Conservation (phyloP, 345 rosid genomes). For the Garcia nutans region DNA sequence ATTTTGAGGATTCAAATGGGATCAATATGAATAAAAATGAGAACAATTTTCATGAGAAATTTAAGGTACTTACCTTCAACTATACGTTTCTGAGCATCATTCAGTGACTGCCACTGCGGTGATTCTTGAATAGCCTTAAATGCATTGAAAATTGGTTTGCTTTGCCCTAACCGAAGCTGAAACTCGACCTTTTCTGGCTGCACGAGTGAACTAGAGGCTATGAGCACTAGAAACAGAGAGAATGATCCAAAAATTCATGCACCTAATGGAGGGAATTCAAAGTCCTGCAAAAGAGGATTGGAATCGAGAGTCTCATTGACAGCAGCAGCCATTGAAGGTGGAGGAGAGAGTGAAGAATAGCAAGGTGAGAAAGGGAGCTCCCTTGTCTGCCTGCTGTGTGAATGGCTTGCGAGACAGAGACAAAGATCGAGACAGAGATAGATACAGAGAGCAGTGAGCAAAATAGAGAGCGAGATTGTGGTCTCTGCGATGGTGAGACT, state of each 20-base stretch:
- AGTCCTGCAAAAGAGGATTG: slow-evolving; percentile 73
- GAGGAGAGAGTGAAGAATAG: slow-evolving; percentile 26
- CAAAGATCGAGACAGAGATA: no score
- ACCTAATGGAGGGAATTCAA: slow-evolving; percentile 60
- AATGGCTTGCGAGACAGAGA: no score
- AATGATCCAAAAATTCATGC: slow-evolving; percentile 2
- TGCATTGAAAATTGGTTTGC: slow-evolving; percentile 72
- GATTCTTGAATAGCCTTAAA: slow-evolving; percentile 69
- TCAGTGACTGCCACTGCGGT: slow-evolving; percentile 58
- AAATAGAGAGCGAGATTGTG: no score
- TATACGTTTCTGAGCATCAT: slow-evolving; percentile 66
- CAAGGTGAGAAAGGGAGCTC: slow-evolving; percentile 16
- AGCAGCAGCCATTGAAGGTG: slow-evolving; percentile 40
- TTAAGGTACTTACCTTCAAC: slow-evolving; percentile 56
- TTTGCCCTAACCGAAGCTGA: slow-evolving; percentile 70
- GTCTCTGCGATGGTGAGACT: no score
- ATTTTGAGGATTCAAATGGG: background rate
- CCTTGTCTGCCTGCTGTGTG: no score
- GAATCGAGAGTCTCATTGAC: slow-evolving; percentile 27
- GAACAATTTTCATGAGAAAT: background rate
- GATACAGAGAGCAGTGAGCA: no score
- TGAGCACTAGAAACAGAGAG: slow-evolving; percentile 15
- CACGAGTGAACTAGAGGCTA: slow-evolving; percentile 14
- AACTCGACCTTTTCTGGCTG: slow-evolving; percentile 85
- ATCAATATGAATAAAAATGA: background rate